These are phyloP conservation scores for Cyclotella atomus DNA, from an alignment of 108 stramenopile genomes.

Conservation along the genomic window DNA sequence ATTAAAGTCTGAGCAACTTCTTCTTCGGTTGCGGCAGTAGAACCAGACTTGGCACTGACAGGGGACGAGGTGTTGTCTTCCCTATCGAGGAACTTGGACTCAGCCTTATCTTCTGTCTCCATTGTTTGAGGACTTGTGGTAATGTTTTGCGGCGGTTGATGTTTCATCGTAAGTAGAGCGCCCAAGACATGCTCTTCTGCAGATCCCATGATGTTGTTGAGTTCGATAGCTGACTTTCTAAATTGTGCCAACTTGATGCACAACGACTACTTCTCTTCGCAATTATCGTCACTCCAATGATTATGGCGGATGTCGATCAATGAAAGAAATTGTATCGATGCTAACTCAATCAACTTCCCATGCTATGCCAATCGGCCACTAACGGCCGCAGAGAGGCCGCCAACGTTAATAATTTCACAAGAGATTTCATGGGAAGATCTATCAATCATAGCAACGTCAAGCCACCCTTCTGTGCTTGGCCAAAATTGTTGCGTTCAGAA, in stretches of 20 bases:
- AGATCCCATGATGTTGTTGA: conserved; percentile 14
- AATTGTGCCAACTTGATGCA: not conserved
- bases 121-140: not conserved
- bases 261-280: not conserved
- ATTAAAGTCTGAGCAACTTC: not conserved
- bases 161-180: conserved; percentile 5
- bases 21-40: not conserved
- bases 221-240: too few species aligned
- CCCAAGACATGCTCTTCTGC: conserved; percentile 13
- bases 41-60: conserved; percentile 3
- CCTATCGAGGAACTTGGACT: not conserved
- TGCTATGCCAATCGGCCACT: not conserved
- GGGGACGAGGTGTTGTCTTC: conserved; percentile 6
- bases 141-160: conserved; percentile 1
- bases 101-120: not conserved
- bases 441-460: conserved; percentile 1
- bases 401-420: conserved; percentile 1
- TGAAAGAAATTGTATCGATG: not conserved
- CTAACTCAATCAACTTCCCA: not conserved
- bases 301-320: conserved; percentile 6
- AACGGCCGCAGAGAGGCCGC: not conserved
- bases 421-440: not conserved
- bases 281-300: not conserved
- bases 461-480: not conserved
- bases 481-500: not conserved